Conservation (phyloP, 1,284 basidiomycete genomes). For the Apiotrichum montevideense region DNA sequence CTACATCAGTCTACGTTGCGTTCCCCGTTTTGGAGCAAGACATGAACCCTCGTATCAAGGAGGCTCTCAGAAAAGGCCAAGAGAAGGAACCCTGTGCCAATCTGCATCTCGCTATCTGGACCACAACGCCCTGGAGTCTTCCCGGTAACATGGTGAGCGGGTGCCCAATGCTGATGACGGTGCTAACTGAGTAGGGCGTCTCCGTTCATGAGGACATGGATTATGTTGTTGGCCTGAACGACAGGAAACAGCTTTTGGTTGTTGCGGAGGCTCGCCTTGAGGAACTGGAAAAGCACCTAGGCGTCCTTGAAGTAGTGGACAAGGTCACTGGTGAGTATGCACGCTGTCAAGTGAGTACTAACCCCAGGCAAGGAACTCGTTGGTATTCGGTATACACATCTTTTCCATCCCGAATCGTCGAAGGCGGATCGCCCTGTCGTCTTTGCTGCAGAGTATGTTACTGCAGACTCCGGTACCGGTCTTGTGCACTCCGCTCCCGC, state of each 20-base stretch:
- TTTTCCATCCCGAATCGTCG: slow-evolving; percentile 55
- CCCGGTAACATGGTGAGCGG: slow-evolving; percentile 81
- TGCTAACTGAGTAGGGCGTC: slow-evolving; percentile 60
- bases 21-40: slow-evolving; percentile 55
- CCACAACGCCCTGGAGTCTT: slow-evolving; percentile 96
- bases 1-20: slow-evolving; percentile 78
- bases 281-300: slow-evolving; percentile 54
- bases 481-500: slow-evolving; percentile 94
- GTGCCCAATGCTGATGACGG: slow-evolving; percentile 69
- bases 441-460: slow-evolving; percentile 62
- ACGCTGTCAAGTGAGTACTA: too few species aligned
- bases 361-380: slow-evolving; percentile 58
- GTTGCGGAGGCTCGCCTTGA: slow-evolving; percentile 64
- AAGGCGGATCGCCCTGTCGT: slow-evolving; percentile 53
- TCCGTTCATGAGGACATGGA: slow-evolving; percentile 68
- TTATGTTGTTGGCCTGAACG: slow-evolving; percentile 60
- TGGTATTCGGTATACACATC: slow-evolving; percentile 60
- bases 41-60: slow-evolving; percentile 30
- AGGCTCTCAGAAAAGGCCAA: slow-evolving; percentile 17
- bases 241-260: slow-evolving; percentile 51
- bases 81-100: slow-evolving; percentile 3
- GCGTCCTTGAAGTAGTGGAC: slow-evolving; percentile 51
- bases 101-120: slow-evolving; percentile 81
- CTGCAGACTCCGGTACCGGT: slow-evolving; percentile 83
- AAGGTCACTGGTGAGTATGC: slow-evolving; percentile 58